A percentile compares a stretch with the other conserved stretches of the same genome.
These are phyloP conservation scores for Hypoxylon sp. DNA, from an alignment of 2,329 filamentous ascomycete species.

Conservation along the genomic window DNA sequence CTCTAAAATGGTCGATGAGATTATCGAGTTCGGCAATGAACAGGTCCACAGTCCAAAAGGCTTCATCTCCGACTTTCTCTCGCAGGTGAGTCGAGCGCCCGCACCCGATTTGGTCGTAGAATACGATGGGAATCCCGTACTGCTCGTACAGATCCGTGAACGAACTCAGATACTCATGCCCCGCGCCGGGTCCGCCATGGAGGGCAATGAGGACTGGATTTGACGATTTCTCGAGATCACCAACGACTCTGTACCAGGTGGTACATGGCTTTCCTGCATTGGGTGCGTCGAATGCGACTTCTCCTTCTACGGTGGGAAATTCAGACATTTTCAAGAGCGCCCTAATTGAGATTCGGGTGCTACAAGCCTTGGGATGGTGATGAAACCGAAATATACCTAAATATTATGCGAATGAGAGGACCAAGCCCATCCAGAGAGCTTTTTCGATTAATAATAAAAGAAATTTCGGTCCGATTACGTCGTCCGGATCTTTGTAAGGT, in stretches of 20 bases:
- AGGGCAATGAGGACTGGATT: slow-evolving; percentile 20
- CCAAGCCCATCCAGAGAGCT: too few species aligned
- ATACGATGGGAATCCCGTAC: slow-evolving; percentile 13
- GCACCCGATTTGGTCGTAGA: slow-evolving; percentile 33
- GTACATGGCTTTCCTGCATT: too few species aligned
- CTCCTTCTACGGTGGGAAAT: too few species aligned
- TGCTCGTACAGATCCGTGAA: slow-evolving; percentile 13
- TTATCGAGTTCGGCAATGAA: slow-evolving; percentile 28
- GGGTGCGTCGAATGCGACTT: too few species aligned
- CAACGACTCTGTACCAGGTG: slow-evolving; percentile 25
- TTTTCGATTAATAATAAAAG: too few species aligned
- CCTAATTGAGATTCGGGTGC: too few species aligned
- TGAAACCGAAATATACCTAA: too few species aligned
- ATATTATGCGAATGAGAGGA: too few species aligned
- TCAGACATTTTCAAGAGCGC: too few species aligned
- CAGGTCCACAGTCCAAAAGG: slow-evolving; percentile 25
- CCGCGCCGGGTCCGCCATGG: slow-evolving; percentile 28
- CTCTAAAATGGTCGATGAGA: slow-evolving; percentile 16
- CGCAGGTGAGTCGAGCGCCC: slow-evolving; percentile 17
- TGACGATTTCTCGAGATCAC: slow-evolving; percentile 15
- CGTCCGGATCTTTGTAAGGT: too few species aligned
- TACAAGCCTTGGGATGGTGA: too few species aligned
- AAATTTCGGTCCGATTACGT: too few species aligned
- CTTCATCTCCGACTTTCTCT: slow-evolving; percentile 19
- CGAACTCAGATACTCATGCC: slow-evolving; percentile 22